Base-by-base conservation (phyloP, 2,329 filamentous ascomycete species). In the Colletotrichum graminicola region DNA sequence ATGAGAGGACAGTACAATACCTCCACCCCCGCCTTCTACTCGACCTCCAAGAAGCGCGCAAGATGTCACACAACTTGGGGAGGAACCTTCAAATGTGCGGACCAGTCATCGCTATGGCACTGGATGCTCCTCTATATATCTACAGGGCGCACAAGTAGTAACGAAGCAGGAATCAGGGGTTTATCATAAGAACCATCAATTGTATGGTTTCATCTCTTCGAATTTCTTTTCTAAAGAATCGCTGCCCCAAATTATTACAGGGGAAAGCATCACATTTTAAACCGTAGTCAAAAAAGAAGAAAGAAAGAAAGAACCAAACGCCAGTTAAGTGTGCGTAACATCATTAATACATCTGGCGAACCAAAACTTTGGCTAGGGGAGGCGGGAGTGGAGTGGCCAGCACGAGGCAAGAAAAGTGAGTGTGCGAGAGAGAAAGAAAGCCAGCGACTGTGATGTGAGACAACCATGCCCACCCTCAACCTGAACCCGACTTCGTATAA, bases 281-380 rank as follows among this genome's bases (percentile, higher is more conserved):
- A 47, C 47, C 59, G 23, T 59, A 41, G 34, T 39, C 49, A 32
- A 52, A 11, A 29, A 23, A 47, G 5, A 12, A 12, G 5, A 47
- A 47, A 2, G 11, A 12, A 47, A 23, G 1, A n/a, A 21, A 32
- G 26, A 39, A 21, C 67, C 54, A 61, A 54, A 72, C 66, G 65
- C 69, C 69, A 16, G 55, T 49, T 60, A 47, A 45, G 68, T 51
- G 66, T 59, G 66, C 69, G 34, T 72, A 60, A 72, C 60, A 69
- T 69, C 69, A 64, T 72, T 72, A 72, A 47, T 64, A 72, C 69
- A 72, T 60, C 54, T 64, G 65, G 39, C 55, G 47, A 63, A 39
- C 69, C 65, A 21, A 64, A 64, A 49, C 4, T 47, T 23, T 6
- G 18, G 39, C 29, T 10, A 10, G 41, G 49, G 14, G 21, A 8